phyloP scores from a whole-genome alignment of 73 alveolate genomes.

The Tetrahymena borealis region DNA sequence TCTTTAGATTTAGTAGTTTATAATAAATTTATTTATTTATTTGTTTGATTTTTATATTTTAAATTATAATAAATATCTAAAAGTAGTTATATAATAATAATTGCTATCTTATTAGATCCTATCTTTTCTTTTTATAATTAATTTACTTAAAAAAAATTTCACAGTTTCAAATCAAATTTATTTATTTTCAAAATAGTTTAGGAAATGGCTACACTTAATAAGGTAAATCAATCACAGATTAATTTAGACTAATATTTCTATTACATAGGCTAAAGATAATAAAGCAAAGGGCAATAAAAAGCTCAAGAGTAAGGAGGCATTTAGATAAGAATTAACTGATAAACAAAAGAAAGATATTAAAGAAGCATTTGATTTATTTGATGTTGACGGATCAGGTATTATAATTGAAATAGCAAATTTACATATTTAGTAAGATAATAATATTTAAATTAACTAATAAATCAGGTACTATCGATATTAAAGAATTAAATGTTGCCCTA shows the following conservation, averaged over 20 bases:
- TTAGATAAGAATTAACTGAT: conserved; percentile 43
- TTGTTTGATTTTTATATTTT: too few relatives aligned
- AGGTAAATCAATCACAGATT: not conserved
- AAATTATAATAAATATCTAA: too few relatives aligned
- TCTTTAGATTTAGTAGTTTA: too few relatives aligned
- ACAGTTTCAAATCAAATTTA: too few relatives aligned
- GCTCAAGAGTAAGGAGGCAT: not conserved
- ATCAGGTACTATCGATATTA: conserved; percentile 85
- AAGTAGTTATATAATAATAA: too few relatives aligned
- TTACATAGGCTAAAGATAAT: not conserved
- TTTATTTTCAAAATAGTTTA: too few relatives aligned
- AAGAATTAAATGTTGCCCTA: conserved; percentile 84
- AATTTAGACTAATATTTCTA: not conserved
- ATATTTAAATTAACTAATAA: conserved; percentile 44
- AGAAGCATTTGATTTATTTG: conserved; percentile 60
- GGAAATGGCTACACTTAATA: not conserved
- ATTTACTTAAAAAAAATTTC: too few relatives aligned
- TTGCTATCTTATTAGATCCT: too few relatives aligned
- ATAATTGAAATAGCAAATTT: not conserved
- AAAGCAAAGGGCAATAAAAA: not conserved
- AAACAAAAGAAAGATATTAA: conserved; percentile 48
- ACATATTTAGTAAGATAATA: not conserved
- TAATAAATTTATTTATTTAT: too few relatives aligned
- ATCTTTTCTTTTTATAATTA: too few relatives aligned
- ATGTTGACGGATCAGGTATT: conserved; percentile 52